Conservation (phyloP, 306 rosid species). For the Vigna hirtella region DNA sequence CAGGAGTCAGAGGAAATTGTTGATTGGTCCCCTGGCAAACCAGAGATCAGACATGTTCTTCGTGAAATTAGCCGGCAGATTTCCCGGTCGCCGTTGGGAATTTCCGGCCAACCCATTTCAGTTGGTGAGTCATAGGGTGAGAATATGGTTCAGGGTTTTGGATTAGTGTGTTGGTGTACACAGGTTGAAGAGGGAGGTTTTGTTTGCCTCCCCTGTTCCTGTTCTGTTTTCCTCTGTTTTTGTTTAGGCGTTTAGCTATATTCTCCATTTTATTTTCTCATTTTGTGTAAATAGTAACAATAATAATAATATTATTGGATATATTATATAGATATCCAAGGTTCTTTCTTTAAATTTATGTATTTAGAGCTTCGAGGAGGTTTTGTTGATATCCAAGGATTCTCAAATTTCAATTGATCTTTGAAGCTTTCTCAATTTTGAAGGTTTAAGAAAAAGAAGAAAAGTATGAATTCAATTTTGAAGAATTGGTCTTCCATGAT, state of each 20-base stretch:
- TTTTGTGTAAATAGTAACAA: slow-evolving; percentile 44
- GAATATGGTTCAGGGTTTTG: slow-evolving; percentile 19
- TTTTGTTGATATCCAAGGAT: neutral
- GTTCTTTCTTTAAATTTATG: neutral
- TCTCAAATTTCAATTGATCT: slow-evolving; percentile 31
- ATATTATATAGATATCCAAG: neutral
- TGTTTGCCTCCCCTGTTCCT: slow-evolving; percentile 45
- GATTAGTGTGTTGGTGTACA: slow-evolving; percentile 16
- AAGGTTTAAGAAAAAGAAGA: neutral
- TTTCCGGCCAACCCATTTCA: slow-evolving; percentile 58
- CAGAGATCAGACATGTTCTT: slow-evolving; percentile 63
- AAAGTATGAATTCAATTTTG: slow-evolving; percentile 8
- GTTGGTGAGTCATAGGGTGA: slow-evolving; percentile 63
- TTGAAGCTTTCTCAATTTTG: neutral
- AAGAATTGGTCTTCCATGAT: neutral
- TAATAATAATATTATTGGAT: slow-evolving; percentile 21
- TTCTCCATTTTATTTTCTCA: neutral
- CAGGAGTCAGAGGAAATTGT: slow-evolving; percentile 67
- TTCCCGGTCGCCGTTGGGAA: slow-evolving; percentile 85
- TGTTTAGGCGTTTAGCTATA: slow-evolving; percentile 27
- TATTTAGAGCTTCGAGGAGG: neutral
- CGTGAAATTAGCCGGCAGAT: slow-evolving; percentile 61
- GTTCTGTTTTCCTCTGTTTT: slow-evolving; percentile 52
- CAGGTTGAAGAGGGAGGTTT: slow-evolving; percentile 43
- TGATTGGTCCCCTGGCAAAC: slow-evolving; percentile 65